Evolutionary conservation across 2,329 filamentous ascomycete genomes (phyloP).

Genomic region (Calonectria pseudoturangicola): DNA sequence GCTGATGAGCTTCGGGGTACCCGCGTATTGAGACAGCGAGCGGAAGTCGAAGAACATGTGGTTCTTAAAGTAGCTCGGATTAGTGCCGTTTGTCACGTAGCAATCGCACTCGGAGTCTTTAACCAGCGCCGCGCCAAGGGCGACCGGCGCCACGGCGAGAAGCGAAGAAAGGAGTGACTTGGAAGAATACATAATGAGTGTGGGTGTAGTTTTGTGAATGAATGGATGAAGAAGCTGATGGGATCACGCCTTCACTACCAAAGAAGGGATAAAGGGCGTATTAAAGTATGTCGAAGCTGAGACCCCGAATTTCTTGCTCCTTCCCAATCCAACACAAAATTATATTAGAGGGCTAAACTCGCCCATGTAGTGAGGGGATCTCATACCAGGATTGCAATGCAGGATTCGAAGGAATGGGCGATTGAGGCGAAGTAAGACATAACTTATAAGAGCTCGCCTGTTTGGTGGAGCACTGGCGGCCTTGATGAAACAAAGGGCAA

Average conservation of each 20-base stretch:
- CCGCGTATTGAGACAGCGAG: conserved; percentile 52
- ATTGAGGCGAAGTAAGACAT: conserved; percentile 27
- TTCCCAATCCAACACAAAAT: conserved; percentile 18
- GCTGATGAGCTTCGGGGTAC: conserved; percentile 56
- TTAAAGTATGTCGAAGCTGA: conserved; percentile 18
- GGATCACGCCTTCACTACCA: conserved; percentile 34
- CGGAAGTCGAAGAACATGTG: conserved; percentile 58
- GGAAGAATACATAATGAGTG: conserved; percentile 47
- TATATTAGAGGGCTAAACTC: conserved; percentile 15
- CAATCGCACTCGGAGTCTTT: conserved; percentile 56
- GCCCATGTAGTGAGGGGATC: conserved; percentile 6
- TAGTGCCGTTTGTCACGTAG: conserved; percentile 53
- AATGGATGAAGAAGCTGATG: conserved; percentile 6
- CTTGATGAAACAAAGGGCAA: neutral
- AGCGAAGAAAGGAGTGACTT: conserved; percentile 49
- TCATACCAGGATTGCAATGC: conserved; percentile 5
- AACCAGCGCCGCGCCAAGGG: conserved; percentile 39
- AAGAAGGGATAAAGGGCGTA: conserved; percentile 11
- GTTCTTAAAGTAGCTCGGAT: conserved; percentile 51
- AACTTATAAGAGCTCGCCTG: neutral
- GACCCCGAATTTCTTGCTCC: conserved; percentile 14
- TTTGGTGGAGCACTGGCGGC: conserved; percentile 1
- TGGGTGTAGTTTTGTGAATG: conserved; percentile 13
- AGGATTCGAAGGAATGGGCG: conserved; percentile 13
- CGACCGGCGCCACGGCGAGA: conserved; percentile 47